Conservation (phyloP, 441 rosid genomes). For the Flueggea neowawraea region DNA sequence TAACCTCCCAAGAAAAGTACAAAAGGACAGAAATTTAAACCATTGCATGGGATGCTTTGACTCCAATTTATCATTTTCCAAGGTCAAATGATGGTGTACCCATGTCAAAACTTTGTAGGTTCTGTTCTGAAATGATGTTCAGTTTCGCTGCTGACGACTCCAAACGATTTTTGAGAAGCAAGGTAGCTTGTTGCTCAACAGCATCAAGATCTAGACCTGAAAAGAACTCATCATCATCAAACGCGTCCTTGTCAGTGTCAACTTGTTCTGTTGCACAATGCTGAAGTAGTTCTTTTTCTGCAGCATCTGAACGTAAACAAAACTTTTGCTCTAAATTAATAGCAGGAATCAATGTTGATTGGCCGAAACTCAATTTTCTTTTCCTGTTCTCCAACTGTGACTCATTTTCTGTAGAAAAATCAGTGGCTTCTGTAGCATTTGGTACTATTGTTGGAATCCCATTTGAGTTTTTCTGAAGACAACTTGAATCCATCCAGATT, state of each 20-base stretch:
- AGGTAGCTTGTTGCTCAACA: slow-evolving; percentile 87
- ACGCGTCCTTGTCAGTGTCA: slow-evolving; percentile 14
- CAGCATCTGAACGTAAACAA: slow-evolving; percentile 24
- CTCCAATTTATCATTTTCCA: slow-evolving; percentile 38
- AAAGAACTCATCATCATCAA: slow-evolving; percentile 73
- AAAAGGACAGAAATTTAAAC: too few relatives aligned
- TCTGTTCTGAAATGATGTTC: slow-evolving; percentile 20
- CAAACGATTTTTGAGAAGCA: slow-evolving; percentile 43
- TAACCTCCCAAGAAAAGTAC: too few relatives aligned
- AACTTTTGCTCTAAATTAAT: slow-evolving; percentile 65
- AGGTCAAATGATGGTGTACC: slow-evolving; percentile 88
- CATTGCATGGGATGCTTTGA: too few relatives aligned
- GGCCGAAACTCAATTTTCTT: slow-evolving; percentile 47
- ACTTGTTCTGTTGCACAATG: slow-evolving; percentile 20
- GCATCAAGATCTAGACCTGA: slow-evolving; percentile 83
- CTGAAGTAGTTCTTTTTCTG: slow-evolving; percentile 21
- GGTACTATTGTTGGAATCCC: neutral
- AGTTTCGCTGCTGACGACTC: slow-evolving; percentile 27
- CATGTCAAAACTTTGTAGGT: slow-evolving; percentile 19
- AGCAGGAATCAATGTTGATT: slow-evolving; percentile 37
- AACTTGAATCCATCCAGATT: slow-evolving; percentile 22
- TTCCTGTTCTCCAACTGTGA: slow-evolving; percentile 36
- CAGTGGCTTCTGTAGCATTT: slow-evolving; percentile 3
- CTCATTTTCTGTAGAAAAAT: slow-evolving; percentile 24
- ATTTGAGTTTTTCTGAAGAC: slow-evolving; percentile 18